Base-by-base conservation (phyloP, 164 flowering plant genomes). In the Echeveria elegans region DNA sequence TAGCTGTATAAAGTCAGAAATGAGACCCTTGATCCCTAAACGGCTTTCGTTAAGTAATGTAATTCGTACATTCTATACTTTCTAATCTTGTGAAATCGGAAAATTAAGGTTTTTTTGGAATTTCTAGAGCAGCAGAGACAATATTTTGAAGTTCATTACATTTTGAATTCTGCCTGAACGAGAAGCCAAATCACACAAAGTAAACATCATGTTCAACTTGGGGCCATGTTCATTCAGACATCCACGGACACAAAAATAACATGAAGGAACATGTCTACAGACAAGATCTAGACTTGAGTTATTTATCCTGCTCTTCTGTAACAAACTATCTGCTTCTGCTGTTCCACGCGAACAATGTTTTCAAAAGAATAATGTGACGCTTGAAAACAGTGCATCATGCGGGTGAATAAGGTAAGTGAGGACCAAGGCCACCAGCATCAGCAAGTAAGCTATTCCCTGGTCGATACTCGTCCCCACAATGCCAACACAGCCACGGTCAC, bases 321-420 rank as follows among this genome's bases (percentile, higher is more conserved):
- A 48, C 53, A 16, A 48, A 18, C 2, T 5, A 6, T n/a, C 21
- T n/a, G 23, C 23, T 48, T 48, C 23, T 21, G 56, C 56, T 21
- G 23, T 26, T 50, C 0, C 53, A 48, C 0, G 47, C n/a, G 1
- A 4, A 15, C 23, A 48, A 48, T n/a, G 6, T 18, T 48, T 23
- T 65, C 53, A 72, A 70, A 66, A 67, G 28, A 67, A 65, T 14
- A 11, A n/a, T n/a, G n/a, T 56, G 73, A 37, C 60, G 18, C 43
- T 7, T 26, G 72, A 65, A 10, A 73, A 69, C 5, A 77, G 67
- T 19, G 74, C 77, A 28, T 75, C 75, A 30, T 65, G 50, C n/a
- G 74, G 77, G 70, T 87, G 92, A 66, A 85, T 85, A 68, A 85
- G 80, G 64, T 85, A 85, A 1, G 58, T 52, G 58, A 52, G 58